Base-by-base conservation (phyloP, 2,329 filamentous ascomycete genomes). In the Sporothrix variecibatus region DNA sequence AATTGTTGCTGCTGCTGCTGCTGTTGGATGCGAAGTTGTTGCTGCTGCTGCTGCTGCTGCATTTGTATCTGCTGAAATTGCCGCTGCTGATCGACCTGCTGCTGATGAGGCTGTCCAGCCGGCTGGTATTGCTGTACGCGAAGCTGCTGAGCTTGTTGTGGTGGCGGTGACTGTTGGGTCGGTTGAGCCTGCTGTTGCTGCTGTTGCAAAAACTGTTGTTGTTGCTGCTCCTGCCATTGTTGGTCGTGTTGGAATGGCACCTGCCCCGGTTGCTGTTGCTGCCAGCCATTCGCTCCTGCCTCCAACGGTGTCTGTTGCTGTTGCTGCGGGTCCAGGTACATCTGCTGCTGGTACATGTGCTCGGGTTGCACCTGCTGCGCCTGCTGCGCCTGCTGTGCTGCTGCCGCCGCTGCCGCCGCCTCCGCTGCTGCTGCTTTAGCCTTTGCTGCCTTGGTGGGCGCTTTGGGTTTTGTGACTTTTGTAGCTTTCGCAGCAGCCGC, bases 171-270 rank as follows among this genome's bases (percentile, higher is more conserved):
- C 20, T 77, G 78, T 43, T 77, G 49, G 20, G 77, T 72, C 76
- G 77, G 80, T 15, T 76, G 76, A 12, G 77, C 77, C 62, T 78
- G 78, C 28, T 80, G 80, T 12, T 73, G 65, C 40, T 65, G 58
- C 23, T 67, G 26, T 15, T 23, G 40, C 15, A 43, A n/a, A 11
- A 49, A 38, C 12, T 23, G 34, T 2, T n/a, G 40, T 8, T 40
- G 51, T 17, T 51, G 71, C 43, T 65, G 53, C 1, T 53, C n/a
- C 23, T 62, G 69, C n/a, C 40, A 20, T 4, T 38, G 49, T 49
- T 56, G 56, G 53, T 20, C 53, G 73, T 72, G 56, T 17, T 62
- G 56, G 62, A 46, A 43, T n/a, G n/a, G 34, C n/a, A 64, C 60
- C 38, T 65, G 62, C n/a, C 38, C 60, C 4, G 7, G 34, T 12